A percentile compares a stretch with the other conserved stretches of the same genome.
Conservation (phyloP, 495 filamentous ascomycete species). For the Penicillium alfredii region DNA sequence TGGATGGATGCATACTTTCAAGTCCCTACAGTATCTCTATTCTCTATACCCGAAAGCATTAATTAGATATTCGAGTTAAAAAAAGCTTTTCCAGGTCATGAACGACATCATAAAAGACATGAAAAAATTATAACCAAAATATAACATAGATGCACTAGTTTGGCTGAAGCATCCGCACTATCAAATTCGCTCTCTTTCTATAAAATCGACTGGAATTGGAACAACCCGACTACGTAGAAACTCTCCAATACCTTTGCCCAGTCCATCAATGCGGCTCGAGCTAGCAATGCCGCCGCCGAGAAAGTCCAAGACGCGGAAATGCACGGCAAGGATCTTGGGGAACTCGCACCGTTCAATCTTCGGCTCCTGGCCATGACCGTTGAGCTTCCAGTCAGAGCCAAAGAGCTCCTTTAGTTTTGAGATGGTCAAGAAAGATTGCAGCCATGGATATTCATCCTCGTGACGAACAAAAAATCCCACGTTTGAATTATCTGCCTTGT, state of each 20-base stretch:
- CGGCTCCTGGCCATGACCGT: slow-evolving; percentile 1
- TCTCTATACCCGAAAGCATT: too few relatives aligned
- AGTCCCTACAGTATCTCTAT: too few relatives aligned
- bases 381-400: slow-evolving; percentile 21
- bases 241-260: slow-evolving; percentile 27
- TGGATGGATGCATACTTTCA: too few relatives aligned
- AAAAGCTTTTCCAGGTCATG: too few relatives aligned
- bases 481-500: slow-evolving; percentile 26
- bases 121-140: too few relatives aligned
- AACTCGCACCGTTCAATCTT: slow-evolving; percentile 17
- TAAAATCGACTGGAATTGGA: slow-evolving; percentile 14
- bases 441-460: slow-evolving; percentile 20
- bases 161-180: background rate
- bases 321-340: slow-evolving; percentile 17
- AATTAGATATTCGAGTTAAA: too few relatives aligned
- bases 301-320: slow-evolving; percentile 21
- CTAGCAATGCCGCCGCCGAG: slow-evolving; percentile 24
- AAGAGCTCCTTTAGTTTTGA: slow-evolving; percentile 16
- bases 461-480: slow-evolving; percentile 23
- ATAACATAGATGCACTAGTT: background rate
- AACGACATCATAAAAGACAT: too few relatives aligned
- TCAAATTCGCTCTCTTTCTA: background rate
- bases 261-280: slow-evolving; percentile 18
- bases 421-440: slow-evolving; percentile 20
- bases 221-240: slow-evolving; percentile 21